Evolutionary conservation across 306 rosid species (phyloP).

Genomic region (Pueraria montana): DNA sequence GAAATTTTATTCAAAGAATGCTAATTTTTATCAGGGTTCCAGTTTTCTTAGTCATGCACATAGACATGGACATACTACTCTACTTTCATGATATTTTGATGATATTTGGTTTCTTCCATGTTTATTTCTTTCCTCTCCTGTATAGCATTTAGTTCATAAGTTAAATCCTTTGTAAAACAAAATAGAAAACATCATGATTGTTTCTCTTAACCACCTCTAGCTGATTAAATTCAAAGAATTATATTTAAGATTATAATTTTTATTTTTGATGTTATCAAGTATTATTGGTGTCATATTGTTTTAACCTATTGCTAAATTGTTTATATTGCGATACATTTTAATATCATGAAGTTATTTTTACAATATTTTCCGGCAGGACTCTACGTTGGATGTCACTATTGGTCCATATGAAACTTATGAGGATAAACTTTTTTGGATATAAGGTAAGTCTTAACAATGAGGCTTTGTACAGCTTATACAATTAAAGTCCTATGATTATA

Average conservation of each 20-base stretch:
- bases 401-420: slow-evolving; percentile 98
- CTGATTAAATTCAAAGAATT: slow-evolving; percentile 8
- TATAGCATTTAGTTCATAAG: slow-evolving; percentile 10
- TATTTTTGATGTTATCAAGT: neutral
- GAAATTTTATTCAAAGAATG: slow-evolving; percentile 14
- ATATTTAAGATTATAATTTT: neutral
- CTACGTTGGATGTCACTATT: slow-evolving; percentile 88
- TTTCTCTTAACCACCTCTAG: neutral
- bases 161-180: slow-evolving; percentile 5
- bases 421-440: slow-evolving; percentile 89
- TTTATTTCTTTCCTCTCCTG: slow-evolving; percentile 5
- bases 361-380: slow-evolving; percentile 66
- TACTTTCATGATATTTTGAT: no score
- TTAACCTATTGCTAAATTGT: neutral
- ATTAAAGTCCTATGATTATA: slow-evolving; percentile 1
- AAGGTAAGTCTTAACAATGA: slow-evolving; percentile 65
- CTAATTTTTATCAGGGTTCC: neutral
- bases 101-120: neutral
- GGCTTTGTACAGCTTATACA: slow-evolving; percentile 34
- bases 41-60: neutral
- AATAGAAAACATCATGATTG: neutral
- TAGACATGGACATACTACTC: neutral
- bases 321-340: slow-evolving; percentile 37
- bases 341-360: slow-evolving; percentile 32
- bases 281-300: neutral